Evolutionary conservation across 257 asterid species (phyloP), one percentile per base, ranked within the genome.

Genomic region (Oldenlandia corymbosa): DNA sequence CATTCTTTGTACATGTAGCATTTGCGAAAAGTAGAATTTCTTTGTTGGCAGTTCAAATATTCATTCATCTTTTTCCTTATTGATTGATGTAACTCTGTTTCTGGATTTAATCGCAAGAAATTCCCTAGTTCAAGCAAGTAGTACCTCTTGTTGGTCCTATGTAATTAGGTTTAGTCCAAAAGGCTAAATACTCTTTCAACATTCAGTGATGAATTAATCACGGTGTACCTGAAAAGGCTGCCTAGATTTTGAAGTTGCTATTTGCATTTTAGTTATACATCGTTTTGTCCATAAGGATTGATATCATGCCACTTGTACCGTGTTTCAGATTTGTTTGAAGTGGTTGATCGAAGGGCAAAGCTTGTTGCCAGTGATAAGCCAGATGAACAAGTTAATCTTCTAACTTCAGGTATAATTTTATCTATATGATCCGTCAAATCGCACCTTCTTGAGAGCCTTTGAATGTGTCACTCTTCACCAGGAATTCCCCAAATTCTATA

Each of bases 261-360:
- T 57, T 3, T n/a, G n/a, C n/a, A n/a, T n/a, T n/a, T n/a, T n/a
- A 31, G 16, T 51, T 10, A 57, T 14, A 32, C 32, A 24, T 9
- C 20, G 26, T 51, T 36, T 20, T 50, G 41, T 34, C 39, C 24
- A 18, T 13, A 37, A 57, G 55, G 18, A 46, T 58, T 61, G 39
- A 55, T 72, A 63, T 52, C 63, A 30, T 58, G 36, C 68, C 20
- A 51, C 55, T 57, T 34, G 7, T 24, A 31, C 69, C 48, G 62
- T 74, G 74, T 47, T 49, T 68, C 80, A 93, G 99, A 87, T 84
- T 78, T 93, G 72, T 88, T 93, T 76, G 99, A 93, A 67, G 99
- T 88, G 57, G 99, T 93, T 62, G 99, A 93, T 65, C 81, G 95
- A 27, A 83, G 85, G 82, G 99, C 96, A 21, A 93, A 93, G 88